Percentiles rank a stretch among this genome's conserved stretches.
Evolutionary conservation across 2,329 filamentous ascomycete genomes (phyloP).

Genomic region (Didymella glomerata): DNA sequence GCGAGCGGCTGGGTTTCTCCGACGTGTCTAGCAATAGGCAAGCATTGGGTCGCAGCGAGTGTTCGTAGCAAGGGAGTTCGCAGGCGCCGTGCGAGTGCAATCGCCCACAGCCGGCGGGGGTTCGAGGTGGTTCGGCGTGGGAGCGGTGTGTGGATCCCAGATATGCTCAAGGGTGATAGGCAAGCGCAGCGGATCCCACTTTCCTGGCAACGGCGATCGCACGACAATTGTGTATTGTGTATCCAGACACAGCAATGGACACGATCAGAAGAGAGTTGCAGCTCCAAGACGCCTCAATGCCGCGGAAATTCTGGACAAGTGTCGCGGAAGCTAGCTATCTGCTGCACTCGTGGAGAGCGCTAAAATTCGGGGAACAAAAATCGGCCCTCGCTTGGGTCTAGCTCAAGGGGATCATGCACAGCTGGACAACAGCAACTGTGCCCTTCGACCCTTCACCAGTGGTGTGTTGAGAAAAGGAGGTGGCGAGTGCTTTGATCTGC

Average conservation of each 20-base stretch:
- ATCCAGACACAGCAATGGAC: constrained; percentile 2
- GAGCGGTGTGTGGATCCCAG: constrained; percentile 37
- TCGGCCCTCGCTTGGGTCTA: constrained; percentile 32
- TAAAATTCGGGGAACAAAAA: constrained; percentile 25
- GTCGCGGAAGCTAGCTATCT: constrained; percentile 35
- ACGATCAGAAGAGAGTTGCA: neutral
- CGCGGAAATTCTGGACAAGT: constrained; percentile 32
- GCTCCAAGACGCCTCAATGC: neutral
- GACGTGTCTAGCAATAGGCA: constrained; percentile 29
- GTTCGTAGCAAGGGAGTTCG: constrained; percentile 24
- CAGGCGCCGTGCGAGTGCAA: constrained; percentile 19
- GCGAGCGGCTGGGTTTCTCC: constrained; percentile 26
- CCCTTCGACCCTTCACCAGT: constrained; percentile 3
- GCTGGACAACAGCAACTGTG: constrained; percentile 18
- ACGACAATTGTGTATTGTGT: constrained; percentile 8
- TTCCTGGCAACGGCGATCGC: constrained; percentile 16
- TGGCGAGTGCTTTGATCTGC: constrained; percentile 24
- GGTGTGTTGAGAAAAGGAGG: constrained; percentile 24
- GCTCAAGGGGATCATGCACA: constrained; percentile 22
- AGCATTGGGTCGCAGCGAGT: constrained; percentile 33
- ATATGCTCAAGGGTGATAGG: constrained; percentile 31
- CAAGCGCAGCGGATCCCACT: constrained; percentile 37
- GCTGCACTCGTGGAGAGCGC: constrained; percentile 32
- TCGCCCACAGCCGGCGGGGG: constrained; percentile 28
- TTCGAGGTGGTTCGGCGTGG: constrained; percentile 36